Evolutionary conservation across 2,329 filamentous ascomycete species (phyloP), one percentile per base, ranked within the genome.

Genomic region (Dendrostoma leiphaemia): DNA sequence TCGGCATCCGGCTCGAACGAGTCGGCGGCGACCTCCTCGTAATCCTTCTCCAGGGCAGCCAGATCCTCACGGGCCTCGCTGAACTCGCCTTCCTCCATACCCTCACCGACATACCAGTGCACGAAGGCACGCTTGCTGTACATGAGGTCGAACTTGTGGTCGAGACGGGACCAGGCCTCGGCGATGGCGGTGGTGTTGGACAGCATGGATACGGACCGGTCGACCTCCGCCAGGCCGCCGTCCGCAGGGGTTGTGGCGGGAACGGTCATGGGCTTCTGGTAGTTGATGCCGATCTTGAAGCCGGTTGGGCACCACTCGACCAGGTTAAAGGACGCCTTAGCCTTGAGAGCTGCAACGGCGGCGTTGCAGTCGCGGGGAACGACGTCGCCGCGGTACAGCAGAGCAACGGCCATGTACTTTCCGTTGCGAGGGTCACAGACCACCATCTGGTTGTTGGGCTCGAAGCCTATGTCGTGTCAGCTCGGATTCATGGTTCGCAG

Each of bases 1-100:
- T 75, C 80, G 67, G 86, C 86, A 44, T 84, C 83, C 15, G 82
- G 77, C 63, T 86, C 77, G 60, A 77, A 74, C 61, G 86, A 89
- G 72, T 92, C 89, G 69, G 79, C 82, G 58, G 88, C 89, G 63
- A 92, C 89, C 79, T 92, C 89, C 73, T 91, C 89, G 69, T 93
- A 93, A 66, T 93, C 89, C 78, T 88, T 90, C 80, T 93, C 90
- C 31, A 94, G 79, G 45, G 90, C 90, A 59, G 90, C 90, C 58
- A 94, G 79, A 70, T 94, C 90, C 77, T 94, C 90, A 63, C 90
- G 86, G 59, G 90, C 90, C 74, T 94, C 90, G 60, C 86, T 89
- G 77, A 94, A 94, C 73, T 94, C 90, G 65, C 90, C 90, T 72
- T 94, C 90, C 77, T 94, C 90, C 90, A 94, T 94, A 75, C 90